Percentiles rank a stretch among this genome's conserved stretches.
phyloP scores from a whole-genome alignment of 495 filamentous ascomycete species.

The Penicillium atrosanguineum region DNA sequence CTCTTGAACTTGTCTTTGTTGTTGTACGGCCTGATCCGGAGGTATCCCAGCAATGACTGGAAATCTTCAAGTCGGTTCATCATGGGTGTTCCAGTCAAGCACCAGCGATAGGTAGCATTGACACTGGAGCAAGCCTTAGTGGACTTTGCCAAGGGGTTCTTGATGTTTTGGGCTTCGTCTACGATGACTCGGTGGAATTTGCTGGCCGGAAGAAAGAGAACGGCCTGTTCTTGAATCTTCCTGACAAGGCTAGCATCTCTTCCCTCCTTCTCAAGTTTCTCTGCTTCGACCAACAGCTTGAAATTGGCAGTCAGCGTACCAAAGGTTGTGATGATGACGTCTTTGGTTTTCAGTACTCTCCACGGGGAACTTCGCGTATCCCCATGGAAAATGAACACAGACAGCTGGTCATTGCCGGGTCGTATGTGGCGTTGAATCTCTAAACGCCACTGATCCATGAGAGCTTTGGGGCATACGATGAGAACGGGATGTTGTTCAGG shows the following conservation, averaged over 20 bases:
- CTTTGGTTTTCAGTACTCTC: slow-evolving; percentile 61
- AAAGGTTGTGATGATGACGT: slow-evolving; percentile 89
- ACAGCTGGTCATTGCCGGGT: slow-evolving; percentile 55
- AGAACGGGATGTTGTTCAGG: slow-evolving; percentile 73
- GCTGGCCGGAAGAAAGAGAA: slow-evolving; percentile 61
- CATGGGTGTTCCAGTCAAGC: slow-evolving; percentile 92
- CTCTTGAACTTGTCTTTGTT: slow-evolving; percentile 59
- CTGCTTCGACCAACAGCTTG: slow-evolving; percentile 50
- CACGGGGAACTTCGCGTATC: slow-evolving; percentile 55
- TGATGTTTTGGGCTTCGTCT: slow-evolving; percentile 93
- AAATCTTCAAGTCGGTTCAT: slow-evolving; percentile 85
- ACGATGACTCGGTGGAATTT: slow-evolving; percentile 84
- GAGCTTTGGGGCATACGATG: slow-evolving; percentile 81
- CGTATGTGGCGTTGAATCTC: slow-evolving; percentile 77
- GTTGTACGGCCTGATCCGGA: slow-evolving; percentile 78
- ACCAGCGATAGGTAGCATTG: slow-evolving; percentile 67
- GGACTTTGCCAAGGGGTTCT: slow-evolving; percentile 71
- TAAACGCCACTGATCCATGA: slow-evolving; percentile 86
- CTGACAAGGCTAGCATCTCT: slow-evolving; percentile 16
- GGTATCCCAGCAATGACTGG: slow-evolving; percentile 78
- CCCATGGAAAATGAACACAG: slow-evolving; percentile 65
- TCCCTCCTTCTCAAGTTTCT: slow-evolving; percentile 38
- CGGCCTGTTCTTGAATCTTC: slow-evolving; percentile 37
- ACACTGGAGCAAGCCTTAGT: slow-evolving; percentile 62
- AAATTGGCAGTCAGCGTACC: slow-evolving; percentile 70